phyloP scores from a whole-genome alignment of 2,329 filamentous ascomycete species.

The Metarhizium guizhouense region DNA sequence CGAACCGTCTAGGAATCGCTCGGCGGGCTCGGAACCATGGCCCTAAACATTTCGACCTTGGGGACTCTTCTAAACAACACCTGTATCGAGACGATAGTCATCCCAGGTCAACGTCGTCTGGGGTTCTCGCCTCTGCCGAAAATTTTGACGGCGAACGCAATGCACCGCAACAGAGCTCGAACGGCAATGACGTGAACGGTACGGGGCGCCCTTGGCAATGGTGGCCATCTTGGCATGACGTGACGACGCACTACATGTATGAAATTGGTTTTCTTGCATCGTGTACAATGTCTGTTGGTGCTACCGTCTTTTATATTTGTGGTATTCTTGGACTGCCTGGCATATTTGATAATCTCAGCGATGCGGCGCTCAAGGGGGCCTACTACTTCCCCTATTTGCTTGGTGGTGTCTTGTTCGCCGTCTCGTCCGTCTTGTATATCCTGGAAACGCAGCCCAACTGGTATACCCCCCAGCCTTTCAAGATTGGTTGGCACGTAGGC shows the following conservation, averaged over 20 bases:
- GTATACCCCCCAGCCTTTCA: conserved; percentile 44
- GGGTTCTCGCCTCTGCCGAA: background rate
- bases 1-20: conserved; percentile 5
- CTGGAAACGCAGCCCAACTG: conserved; percentile 54
- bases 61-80: conserved; percentile 1
- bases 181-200: background rate
- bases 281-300: conserved; percentile 44
- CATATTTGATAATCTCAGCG: conserved; percentile 40
- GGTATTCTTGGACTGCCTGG: conserved; percentile 52
- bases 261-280: conserved; percentile 57
- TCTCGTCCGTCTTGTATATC: conserved; percentile 50
- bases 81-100: background rate
- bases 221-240: conserved; percentile 46
- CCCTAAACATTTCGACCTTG: background rate
- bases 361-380: conserved; percentile 37
- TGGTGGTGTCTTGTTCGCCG: conserved; percentile 51
- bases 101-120: background rate
- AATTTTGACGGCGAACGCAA: background rate
- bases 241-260: conserved; percentile 49
- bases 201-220: conserved; percentile 39
- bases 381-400: conserved; percentile 52
- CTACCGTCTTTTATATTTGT: conserved; percentile 55
- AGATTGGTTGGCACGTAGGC: conserved; percentile 58
- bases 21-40: background rate
- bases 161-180: background rate